Base-by-base conservation (phyloP, 2,329 filamentous ascomycete species). In the Saccharata proteae region DNA sequence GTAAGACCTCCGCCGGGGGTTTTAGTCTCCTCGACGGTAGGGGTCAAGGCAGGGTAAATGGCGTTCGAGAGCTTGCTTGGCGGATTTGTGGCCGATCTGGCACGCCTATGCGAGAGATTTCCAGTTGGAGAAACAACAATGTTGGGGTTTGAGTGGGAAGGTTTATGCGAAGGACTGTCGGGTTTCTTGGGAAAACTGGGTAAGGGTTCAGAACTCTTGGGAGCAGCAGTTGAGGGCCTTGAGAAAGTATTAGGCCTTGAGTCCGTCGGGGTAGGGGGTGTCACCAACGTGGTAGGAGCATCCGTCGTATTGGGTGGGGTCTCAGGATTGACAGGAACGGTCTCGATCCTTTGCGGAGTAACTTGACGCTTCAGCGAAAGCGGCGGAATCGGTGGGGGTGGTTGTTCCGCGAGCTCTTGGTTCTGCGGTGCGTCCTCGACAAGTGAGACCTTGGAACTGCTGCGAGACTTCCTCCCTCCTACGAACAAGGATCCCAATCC, bases 21-120 rank as follows among this genome's bases (percentile, higher is more conserved):
- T 38, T 72, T 74, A n/a, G 62, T 50, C 44, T 77, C 77, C 52
- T 94, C 86, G 21, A 73, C 65, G 1, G 77, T 80, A 6, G 85
- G 82, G 3, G 85, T 81, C 31, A 90, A 62, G 6, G 85, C 79
- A 11, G 51, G 46, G 23, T 47, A 39, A 71, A 74, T 33, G 71
- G 67, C 40, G 76, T 76, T 85, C 18, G 86, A 93, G 21, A 94
- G 68, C 58, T 92, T 94, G 67, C 85, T 94, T 18, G 85, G 86
- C 25, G 51, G 48, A 39, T 57, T 57, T 32, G 69, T 71, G 34
- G 66, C 61, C 41, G 73, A 77, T 43, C 70, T 64, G 36, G 65
- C 65, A 21, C 72, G 64, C 61, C 64, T 74, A 66, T 86, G 80
- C 58, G 77, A 82, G 72, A 82, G 81, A 47, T 71, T 78, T 46